phyloP scores from a whole-genome alignment of 1,284 basidiomycete species.

The Gomphus bonarii region DNA sequence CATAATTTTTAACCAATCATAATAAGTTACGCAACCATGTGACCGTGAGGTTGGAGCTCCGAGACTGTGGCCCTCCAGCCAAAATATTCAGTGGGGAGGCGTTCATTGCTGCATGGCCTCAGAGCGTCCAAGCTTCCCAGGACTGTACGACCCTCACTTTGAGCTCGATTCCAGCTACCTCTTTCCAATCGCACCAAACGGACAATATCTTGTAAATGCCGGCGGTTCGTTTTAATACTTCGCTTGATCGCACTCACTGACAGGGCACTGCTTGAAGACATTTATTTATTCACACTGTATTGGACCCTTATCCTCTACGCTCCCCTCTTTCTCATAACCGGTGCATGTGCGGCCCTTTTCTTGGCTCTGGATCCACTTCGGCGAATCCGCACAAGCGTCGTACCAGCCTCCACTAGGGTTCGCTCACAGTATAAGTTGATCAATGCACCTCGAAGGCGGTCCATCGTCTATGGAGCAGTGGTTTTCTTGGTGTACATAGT shows the following conservation, averaged over 20 bases:
- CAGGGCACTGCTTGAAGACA: slow-evolving; percentile 32
- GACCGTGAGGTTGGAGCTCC: no score
- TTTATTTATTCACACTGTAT: slow-evolving; percentile 77
- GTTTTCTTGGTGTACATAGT: slow-evolving; percentile 51
- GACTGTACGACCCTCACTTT: slow-evolving; percentile 7
- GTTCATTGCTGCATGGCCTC: background rate
- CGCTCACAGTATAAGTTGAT: background rate
- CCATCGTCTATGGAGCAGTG: slow-evolving; percentile 49
- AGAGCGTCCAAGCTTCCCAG: slow-evolving; percentile 3
- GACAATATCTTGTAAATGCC: slow-evolving; percentile 4
- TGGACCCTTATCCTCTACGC: slow-evolving; percentile 75
- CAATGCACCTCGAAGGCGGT: background rate
- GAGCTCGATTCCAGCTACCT: background rate
- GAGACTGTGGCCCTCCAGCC: background rate
- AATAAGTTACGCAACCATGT: no score
- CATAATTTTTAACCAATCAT: no score
- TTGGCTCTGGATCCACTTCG: background rate
- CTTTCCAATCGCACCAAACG: background rate
- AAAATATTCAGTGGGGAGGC: background rate
- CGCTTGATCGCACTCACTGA: background rate
- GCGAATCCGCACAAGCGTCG: background rate
- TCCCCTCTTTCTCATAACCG: slow-evolving; percentile 60
- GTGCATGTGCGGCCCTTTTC: slow-evolving; percentile 54
- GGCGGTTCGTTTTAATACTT: background rate
- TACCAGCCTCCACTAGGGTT: background rate